Evolutionary conservation across 1,284 basidiomycete species (phyloP), one percentile per base, ranked within the genome.

Genomic region (Vanrija sp.): DNA sequence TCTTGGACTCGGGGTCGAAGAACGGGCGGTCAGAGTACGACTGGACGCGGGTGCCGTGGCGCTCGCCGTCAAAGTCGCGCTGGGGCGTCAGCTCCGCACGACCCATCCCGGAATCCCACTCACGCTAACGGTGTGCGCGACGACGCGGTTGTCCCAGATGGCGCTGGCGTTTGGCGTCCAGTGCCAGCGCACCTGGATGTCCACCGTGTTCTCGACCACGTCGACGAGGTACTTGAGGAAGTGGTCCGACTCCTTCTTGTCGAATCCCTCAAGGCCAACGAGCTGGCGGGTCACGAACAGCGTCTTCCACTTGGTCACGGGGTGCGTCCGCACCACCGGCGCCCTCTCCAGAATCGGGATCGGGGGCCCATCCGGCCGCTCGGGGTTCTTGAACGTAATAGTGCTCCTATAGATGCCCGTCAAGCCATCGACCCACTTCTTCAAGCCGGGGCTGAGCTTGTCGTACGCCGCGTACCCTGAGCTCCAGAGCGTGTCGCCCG

Each of bases 311-410:
- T 66, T 64, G 3, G 65, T 68, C 16, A 71, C 60, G 16, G 68
- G 68, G 42, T 71, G 68, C 14, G 51, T 47, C 41, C 72, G 53
- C 23, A 76, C 67, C 36, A 77, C 79, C 27, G 85, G 83, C 55
- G 85, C 84, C 35, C 85, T 78, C 36, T 82, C 77, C 18, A 85
- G 83, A 9, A 80, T 79, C 0, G 70, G 31, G 83, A 85, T 83
- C 83, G 22, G 79, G 78, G 19, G 70, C 57, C 12, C 57, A 16
- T 54, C 52, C 3, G 5, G 83, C 83, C 51, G 73, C 72, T 16
- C 84, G 81, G 9, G 84, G 83, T 61, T 85, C 84, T n/a, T 77
- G 77, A 39, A 84, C 78, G 9, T 83, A 83, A 4, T 83, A 84
- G 70, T 87, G 85, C 3, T 61, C 31, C 57, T 52, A 42, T 65